Conservation (phyloP, 495 filamentous ascomycete species). For the Acidiella bohemica region DNA sequence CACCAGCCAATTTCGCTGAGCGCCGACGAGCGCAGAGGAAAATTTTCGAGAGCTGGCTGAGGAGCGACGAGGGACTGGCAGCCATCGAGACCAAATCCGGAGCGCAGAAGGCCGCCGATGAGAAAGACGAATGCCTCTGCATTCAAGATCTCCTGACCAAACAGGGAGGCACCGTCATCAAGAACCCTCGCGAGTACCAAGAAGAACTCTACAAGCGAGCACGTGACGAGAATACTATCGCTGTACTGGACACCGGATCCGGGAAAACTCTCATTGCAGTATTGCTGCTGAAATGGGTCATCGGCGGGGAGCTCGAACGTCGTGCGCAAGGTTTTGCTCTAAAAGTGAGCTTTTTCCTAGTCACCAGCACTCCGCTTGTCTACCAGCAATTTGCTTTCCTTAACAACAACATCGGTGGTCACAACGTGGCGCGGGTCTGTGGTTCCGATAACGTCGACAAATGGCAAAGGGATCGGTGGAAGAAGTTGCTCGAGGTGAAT, state of each 20-base stretch:
- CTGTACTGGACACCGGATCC: constrained; percentile 94
- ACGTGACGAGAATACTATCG: constrained; percentile 77
- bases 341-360: constrained; percentile 74
- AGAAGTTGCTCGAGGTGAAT: constrained; percentile 49
- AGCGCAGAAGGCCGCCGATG: constrained; percentile 2
- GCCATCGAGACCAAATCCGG: constrained; percentile 9
- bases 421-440: constrained; percentile 63
- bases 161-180: constrained; percentile 42
- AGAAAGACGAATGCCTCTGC: constrained; percentile 32
- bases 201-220: constrained; percentile 83
- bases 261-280: constrained; percentile 95
- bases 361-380: constrained; percentile 79
- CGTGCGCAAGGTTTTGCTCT: constrained; percentile 45
- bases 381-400: constrained; percentile 83
- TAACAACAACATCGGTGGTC: constrained; percentile 68
- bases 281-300: constrained; percentile 61
- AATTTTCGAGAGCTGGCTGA: constrained; percentile 31
- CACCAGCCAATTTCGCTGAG: constrained; percentile 2
- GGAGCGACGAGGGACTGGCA: constrained; percentile 27
- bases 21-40: constrained; percentile 21
- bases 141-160: constrained; percentile 30
- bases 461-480: constrained; percentile 57
- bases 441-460: constrained; percentile 58
- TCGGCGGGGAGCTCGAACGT: constrained; percentile 65
- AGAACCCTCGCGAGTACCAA: constrained; percentile 79